These are phyloP conservation scores for Marvania coccoides DNA, from an alignment of 139 green algal genomes.

Conservation along the genomic window DNA sequence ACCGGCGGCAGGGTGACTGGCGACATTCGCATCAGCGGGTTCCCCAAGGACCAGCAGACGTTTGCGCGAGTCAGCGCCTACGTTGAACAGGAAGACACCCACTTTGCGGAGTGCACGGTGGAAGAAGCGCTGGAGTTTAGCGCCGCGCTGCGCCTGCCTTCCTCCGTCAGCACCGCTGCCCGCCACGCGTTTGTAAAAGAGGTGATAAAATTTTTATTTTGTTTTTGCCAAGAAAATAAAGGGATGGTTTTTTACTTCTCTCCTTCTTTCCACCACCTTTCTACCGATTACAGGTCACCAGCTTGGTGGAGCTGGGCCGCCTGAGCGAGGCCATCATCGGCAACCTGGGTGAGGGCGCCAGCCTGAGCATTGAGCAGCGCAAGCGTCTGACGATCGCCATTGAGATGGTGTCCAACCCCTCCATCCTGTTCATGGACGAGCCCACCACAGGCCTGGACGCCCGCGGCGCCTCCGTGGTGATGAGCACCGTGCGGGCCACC, in stretches of 20 bases:
- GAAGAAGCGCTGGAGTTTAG: slow-evolving; percentile 51
- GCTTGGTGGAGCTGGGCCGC: slow-evolving; percentile 5
- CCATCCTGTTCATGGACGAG: slow-evolving; percentile 38
- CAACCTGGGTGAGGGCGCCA: slow-evolving; percentile 4
- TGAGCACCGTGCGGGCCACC: slow-evolving; percentile 28
- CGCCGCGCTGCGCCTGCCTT: slow-evolving; percentile 22
- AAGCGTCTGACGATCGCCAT: slow-evolving; percentile 67
- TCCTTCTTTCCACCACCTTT: no score
- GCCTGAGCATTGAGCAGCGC: slow-evolving; percentile 50
- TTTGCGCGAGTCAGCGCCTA: slow-evolving; percentile 38
- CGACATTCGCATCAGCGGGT: slow-evolving; percentile 33
- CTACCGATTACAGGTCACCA: no score
- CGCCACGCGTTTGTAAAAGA: neutral
- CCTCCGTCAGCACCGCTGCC: neutral
- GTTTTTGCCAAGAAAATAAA: no score
- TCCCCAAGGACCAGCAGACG: slow-evolving; percentile 28
- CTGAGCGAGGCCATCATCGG: neutral
- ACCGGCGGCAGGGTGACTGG: slow-evolving; percentile 32
- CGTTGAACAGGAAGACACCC: slow-evolving; percentile 26
- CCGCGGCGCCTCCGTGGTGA: slow-evolving; percentile 33
- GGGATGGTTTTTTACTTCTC: no score
- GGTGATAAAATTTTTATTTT: neutral
- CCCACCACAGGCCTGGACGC: slow-evolving; percentile 32
- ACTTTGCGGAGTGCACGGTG: slow-evolving; percentile 24
- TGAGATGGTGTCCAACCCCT: slow-evolving; percentile 68